Evolutionary conservation across 2,329 filamentous ascomycete genomes (phyloP).

Genomic region (Phialemonium atrogriseum): DNA sequence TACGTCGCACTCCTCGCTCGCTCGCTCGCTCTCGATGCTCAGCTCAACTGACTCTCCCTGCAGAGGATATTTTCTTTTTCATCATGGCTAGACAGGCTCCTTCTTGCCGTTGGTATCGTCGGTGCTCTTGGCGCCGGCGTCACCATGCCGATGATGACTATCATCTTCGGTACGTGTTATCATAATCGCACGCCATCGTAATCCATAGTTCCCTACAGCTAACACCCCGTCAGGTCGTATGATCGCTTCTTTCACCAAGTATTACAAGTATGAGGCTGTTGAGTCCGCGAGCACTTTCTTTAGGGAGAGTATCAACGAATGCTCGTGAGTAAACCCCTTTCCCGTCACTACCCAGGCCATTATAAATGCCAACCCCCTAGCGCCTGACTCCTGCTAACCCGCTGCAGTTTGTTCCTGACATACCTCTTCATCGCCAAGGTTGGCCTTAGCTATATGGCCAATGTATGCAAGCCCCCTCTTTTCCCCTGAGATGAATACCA

Average conservation of each 20-base stretch:
- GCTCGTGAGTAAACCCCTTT: constrained; percentile 15
- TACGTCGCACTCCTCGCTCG: constrained; percentile 5
- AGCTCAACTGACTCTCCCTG: not conserved
- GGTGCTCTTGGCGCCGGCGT: constrained; percentile 45
- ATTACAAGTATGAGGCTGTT: constrained; percentile 14
- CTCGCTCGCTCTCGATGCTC: not conserved
- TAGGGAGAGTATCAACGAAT: constrained; percentile 16
- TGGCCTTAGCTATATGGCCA: constrained; percentile 43
- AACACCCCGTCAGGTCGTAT: constrained; percentile 15
- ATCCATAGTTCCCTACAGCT: constrained; percentile 5
- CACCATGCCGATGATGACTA: constrained; percentile 52
- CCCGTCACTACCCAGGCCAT: no score
- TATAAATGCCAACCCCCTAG: constrained; percentile 20
- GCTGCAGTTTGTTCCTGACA: constrained; percentile 54
- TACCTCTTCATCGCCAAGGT: constrained; percentile 62
- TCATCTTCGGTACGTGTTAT: constrained; percentile 46
- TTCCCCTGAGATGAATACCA: not conserved
- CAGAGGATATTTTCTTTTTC: constrained; percentile 44
- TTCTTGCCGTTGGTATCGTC: constrained; percentile 36
- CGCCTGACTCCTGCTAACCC: not conserved
- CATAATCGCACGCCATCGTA: constrained; percentile 32
- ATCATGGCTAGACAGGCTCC: constrained; percentile 39
- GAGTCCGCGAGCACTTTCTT: constrained; percentile 19
- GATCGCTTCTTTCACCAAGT: constrained; percentile 21
- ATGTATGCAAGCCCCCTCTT: constrained; percentile 15